A percentile compares a stretch with the other conserved stretches of the same genome.
These are phyloP conservation scores for Neofusicoccum sp. DNA, from an alignment of 2,329 filamentous ascomycete genomes.

Conservation along the genomic window DNA sequence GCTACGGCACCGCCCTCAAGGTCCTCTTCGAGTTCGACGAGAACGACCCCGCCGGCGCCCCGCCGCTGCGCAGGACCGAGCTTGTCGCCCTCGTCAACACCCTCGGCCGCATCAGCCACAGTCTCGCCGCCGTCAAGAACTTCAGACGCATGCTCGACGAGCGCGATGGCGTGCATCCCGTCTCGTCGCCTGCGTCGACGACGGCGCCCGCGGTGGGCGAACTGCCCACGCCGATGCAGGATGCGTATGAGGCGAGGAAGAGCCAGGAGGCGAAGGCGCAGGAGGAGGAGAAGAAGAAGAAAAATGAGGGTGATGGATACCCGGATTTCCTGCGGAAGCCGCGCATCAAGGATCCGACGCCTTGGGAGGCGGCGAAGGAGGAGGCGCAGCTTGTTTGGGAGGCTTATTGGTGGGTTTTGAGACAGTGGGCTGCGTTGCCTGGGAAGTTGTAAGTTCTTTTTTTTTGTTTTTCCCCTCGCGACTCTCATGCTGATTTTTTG, in stretches of 20 bases:
- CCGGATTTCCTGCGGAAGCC: slow-evolving; percentile 47
- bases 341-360: slow-evolving; percentile 44
- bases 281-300: slow-evolving; percentile 27
- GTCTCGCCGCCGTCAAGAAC: slow-evolving; percentile 71
- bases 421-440: slow-evolving; percentile 71
- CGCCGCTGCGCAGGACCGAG: slow-evolving; percentile 82
- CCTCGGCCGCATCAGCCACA: slow-evolving; percentile 81
- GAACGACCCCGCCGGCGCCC: slow-evolving; percentile 61
- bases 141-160: slow-evolving; percentile 63
- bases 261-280: slow-evolving; percentile 36
- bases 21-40: slow-evolving; percentile 92
- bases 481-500: not conserved
- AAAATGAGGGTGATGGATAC: slow-evolving; percentile 44
- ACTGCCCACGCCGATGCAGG: slow-evolving; percentile 25
- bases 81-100: slow-evolving; percentile 95
- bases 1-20: slow-evolving; percentile 93
- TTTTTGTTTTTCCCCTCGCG: not conserved
- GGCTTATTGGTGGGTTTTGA: slow-evolving; percentile 67
- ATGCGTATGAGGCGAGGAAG: slow-evolving; percentile 26
- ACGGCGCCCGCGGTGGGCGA: not conserved
- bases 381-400: slow-evolving; percentile 67
- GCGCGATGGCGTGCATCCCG: slow-evolving; percentile 32
- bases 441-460: slow-evolving; percentile 62
- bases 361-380: slow-evolving; percentile 61
- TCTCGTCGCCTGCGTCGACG: not conserved